phyloP scores from a whole-genome alignment of 148 eudicot genomes.

The Chenopodium formosanum region DNA sequence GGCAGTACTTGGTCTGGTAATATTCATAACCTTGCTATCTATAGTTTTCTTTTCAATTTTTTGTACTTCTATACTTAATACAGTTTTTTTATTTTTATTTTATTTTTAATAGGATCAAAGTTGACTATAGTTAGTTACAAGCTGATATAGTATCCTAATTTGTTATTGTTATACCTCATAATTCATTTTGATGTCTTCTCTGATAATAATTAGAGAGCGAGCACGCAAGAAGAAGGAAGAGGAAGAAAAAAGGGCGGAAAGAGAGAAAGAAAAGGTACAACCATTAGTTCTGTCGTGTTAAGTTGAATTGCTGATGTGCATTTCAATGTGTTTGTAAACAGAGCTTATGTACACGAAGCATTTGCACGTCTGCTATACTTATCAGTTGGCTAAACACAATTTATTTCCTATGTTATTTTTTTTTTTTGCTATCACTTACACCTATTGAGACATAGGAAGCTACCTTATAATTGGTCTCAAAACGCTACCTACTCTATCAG shows the following conservation, averaged over 20 bases:
- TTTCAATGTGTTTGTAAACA: neutral
- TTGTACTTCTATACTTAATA: neutral
- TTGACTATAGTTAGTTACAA: neutral
- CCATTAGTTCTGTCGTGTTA: neutral
- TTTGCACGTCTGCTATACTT: neutral
- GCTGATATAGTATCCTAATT: neutral
- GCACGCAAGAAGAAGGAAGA: slow-evolving; percentile 99
- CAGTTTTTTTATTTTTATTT: no score
- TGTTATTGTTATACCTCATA: neutral
- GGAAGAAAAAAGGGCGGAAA: slow-evolving; percentile 86
- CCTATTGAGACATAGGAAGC: neutral
- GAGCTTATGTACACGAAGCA: neutral
- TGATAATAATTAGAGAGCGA: slow-evolving; percentile 54
- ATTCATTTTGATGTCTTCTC: slow-evolving; percentile 5
- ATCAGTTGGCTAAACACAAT: neutral
- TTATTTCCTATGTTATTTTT: neutral
- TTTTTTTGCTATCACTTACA: neutral
- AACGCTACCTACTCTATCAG: neutral
- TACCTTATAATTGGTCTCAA: neutral
- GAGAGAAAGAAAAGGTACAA: slow-evolving; percentile 91
- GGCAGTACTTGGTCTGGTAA: neutral
- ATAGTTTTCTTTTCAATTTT: neutral
- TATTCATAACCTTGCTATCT: neutral
- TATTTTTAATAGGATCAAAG: neutral
- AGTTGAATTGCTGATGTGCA: neutral